Evolutionary conservation across 2,329 filamentous ascomycete species (phyloP).

Genomic region (Chrysosporium queenslandicum): DNA sequence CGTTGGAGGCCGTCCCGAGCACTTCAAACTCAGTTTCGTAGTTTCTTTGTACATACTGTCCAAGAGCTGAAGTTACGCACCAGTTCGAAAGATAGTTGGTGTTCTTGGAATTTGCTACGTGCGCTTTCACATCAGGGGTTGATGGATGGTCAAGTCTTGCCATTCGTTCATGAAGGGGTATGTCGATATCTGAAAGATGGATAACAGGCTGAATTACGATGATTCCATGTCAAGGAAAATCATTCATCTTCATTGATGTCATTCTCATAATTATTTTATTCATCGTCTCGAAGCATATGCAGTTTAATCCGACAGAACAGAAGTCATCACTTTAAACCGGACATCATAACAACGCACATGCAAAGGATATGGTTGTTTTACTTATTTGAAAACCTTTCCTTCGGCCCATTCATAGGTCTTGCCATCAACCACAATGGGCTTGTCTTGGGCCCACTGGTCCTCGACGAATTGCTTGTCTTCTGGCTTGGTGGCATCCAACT

Average conservation of each 20-base stretch:
- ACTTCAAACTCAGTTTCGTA: too few relatives aligned
- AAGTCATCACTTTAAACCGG: conserved; percentile 2
- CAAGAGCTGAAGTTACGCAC: too few relatives aligned
- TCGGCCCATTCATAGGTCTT: conserved; percentile 83
- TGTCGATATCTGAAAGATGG: too few relatives aligned
- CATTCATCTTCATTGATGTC: background rate
- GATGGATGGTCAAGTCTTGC: too few relatives aligned
- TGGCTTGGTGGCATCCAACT: conserved; percentile 79
- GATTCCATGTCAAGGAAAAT: too few relatives aligned
- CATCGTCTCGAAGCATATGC: conserved; percentile 2
- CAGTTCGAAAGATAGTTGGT: too few relatives aligned
- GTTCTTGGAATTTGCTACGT: too few relatives aligned
- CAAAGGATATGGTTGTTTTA: background rate
- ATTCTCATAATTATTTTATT: conserved; percentile 3
- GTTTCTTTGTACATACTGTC: too few relatives aligned
- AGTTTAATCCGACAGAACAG: background rate
- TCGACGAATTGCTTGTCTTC: conserved; percentile 81
- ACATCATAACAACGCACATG: background rate
- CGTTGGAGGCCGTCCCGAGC: too few relatives aligned
- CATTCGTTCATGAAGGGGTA: too few relatives aligned
- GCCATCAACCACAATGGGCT: conserved; percentile 65
- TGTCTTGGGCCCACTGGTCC: conserved; percentile 86
- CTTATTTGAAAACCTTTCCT: conserved; percentile 98
- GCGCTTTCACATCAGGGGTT: too few relatives aligned
- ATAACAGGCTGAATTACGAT: too few relatives aligned